Evolutionary conservation across 2,329 filamentous ascomycete genomes (phyloP), one percentile per base, ranked within the genome.

Genomic region (Sclerotinia trifoliorum): DNA sequence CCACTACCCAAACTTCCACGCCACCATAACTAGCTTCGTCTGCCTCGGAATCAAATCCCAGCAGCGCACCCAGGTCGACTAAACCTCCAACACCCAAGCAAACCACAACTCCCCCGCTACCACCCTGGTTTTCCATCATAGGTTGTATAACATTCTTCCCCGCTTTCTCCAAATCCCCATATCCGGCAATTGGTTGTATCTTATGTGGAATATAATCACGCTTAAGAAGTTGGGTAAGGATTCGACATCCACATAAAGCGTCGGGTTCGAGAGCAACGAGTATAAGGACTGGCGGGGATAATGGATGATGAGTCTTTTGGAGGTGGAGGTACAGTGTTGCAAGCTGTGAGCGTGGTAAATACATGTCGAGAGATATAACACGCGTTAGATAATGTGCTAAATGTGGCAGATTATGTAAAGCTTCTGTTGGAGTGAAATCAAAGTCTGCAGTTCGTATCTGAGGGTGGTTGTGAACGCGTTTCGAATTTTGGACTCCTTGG

Each of bases 191-290:
- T 1, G 95, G 95, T 76, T 97, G 92, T 76, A 98, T 97, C 80
- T 97, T 98, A 82, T 98, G 94, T 19, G 91, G 92, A 74, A 99
- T 96, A 78, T 96, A 98, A 83, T 99, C 95, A 83, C 94, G 91
- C 81, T 96, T 97, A 70, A 99, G 84, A n/a, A 99, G 85, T 63
- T 90, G 86, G 3, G 94, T 96, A 60, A 99, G 87, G 70, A 99
- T 97, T 70, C 94, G 93, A 78, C 93, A 96, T 71, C 94, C 95
- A 80, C 94, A 98, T 71, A 99, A 88, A 71, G 95, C 92, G 81
- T 99, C 95, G 67, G 95, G 93, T 77, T 97, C 94, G 78, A 98
- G 91, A 48, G 94, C 92, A 72, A 94, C 94, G 68, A 99, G 90
- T 71, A 99, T 88, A 35, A 98, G 85, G 66, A 98, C 93, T 0